phyloP scores from a whole-genome alignment of 805 yeast species.

The Saccharomycopsis capsularis region DNA sequence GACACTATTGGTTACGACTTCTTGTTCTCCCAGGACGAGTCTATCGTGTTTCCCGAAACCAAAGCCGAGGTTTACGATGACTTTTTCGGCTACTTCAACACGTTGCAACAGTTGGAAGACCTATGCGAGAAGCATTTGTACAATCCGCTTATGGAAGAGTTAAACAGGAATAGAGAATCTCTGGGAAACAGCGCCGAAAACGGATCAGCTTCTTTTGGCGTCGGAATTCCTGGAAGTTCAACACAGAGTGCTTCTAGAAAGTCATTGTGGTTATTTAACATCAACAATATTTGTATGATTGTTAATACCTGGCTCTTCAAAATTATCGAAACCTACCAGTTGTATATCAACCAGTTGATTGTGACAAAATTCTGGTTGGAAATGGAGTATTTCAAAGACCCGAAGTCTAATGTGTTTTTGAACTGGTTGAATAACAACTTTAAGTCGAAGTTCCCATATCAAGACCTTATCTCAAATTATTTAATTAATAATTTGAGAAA shows the following conservation, averaged over 20 bases:
- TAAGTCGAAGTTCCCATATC: slow-evolving; percentile 18
- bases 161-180: slow-evolving; percentile 10
- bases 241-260: neutral
- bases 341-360: slow-evolving; percentile 21
- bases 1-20: slow-evolving; percentile 22
- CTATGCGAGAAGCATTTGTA: slow-evolving; percentile 18
- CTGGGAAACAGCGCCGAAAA: neutral
- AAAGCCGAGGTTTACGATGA: slow-evolving; percentile 21
- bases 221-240: neutral
- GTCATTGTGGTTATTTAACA: slow-evolving; percentile 9
- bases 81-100: slow-evolving; percentile 21
- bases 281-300: slow-evolving; percentile 19
- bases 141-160: slow-evolving; percentile 15
- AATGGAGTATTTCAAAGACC: slow-evolving; percentile 20
- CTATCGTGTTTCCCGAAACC: slow-evolving; percentile 21
- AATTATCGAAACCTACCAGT: slow-evolving; percentile 20
- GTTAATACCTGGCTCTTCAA: slow-evolving; percentile 21
- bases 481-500: slow-evolving; percentile 18
- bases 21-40: slow-evolving; percentile 15
- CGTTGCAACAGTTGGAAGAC: slow-evolving; percentile 19
- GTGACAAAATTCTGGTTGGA: slow-evolving; percentile 22
- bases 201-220: neutral
- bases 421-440: slow-evolving; percentile 20
- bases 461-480: slow-evolving; percentile 18
- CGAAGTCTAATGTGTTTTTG: slow-evolving; percentile 14